phyloP scores from a whole-genome alignment of 164 flowering plant species.

The Sedum album region DNA sequence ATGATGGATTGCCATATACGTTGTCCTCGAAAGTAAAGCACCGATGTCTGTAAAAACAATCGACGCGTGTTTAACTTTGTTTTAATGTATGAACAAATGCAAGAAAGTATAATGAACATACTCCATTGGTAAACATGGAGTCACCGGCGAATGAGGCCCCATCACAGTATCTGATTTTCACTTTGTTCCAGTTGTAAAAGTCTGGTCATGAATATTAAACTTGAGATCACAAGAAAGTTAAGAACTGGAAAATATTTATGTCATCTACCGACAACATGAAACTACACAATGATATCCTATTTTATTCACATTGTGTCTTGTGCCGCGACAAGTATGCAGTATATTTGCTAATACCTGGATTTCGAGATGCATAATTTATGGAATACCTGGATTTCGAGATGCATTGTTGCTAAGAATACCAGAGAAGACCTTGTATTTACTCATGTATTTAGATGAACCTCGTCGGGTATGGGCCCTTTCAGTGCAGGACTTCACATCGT shows the following conservation, averaged over 20 bases:
- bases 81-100: no score
- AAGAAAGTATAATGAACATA: slow-evolving; percentile 14
- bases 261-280: slow-evolving; percentile 1
- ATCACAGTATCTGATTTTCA: slow-evolving; percentile 89
- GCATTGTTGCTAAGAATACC: slow-evolving; percentile 84
- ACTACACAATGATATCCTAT: neutral
- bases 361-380: slow-evolving; percentile 29
- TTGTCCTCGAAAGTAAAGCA: slow-evolving; percentile 85
- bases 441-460: slow-evolving; percentile 76
- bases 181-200: slow-evolving; percentile 96
- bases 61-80: no score
- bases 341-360: slow-evolving; percentile 52
- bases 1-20: slow-evolving; percentile 85
- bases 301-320: slow-evolving; percentile 7
- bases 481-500: slow-evolving; percentile 58
- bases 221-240: slow-evolving; percentile 6
- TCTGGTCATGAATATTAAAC: slow-evolving; percentile 35
- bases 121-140: slow-evolving; percentile 51
- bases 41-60: slow-evolving; percentile 67
- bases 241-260: neutral
- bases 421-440: slow-evolving; percentile 46
- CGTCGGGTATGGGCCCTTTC: slow-evolving; percentile 57
- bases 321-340: neutral
- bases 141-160: slow-evolving; percentile 97
- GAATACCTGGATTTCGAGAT: slow-evolving; percentile 70